Evolutionary conservation across 441 rosid species (phyloP).

Genomic region (Jatropha podagrica): DNA sequence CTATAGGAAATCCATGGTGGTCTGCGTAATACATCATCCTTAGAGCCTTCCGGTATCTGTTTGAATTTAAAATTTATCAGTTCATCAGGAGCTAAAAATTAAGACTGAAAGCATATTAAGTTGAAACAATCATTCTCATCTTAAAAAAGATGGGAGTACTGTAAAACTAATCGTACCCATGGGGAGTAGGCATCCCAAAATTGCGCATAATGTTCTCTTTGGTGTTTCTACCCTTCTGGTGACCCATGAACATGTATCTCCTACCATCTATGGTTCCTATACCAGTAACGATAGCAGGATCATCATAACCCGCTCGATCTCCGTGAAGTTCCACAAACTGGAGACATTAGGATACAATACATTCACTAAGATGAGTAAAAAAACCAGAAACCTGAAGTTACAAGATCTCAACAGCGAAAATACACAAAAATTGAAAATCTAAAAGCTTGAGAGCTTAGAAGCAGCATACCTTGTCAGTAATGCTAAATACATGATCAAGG

Average conservation of each 20-base stretch:
- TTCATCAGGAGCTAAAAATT: neutral
- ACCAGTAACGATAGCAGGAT: constrained; percentile 96
- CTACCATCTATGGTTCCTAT: constrained; percentile 83
- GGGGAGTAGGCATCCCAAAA: constrained; percentile 99
- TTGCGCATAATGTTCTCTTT: constrained; percentile 90
- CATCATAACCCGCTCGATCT: constrained; percentile 95
- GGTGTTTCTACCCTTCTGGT: constrained; percentile 96
- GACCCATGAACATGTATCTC: constrained; percentile 94
- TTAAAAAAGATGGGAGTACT: constrained; percentile 10
- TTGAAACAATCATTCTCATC: constrained; percentile 2
- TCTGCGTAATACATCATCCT: constrained; percentile 95
- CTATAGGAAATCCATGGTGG: constrained; percentile 89
- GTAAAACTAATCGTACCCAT: constrained; percentile 55
- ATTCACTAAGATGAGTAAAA: constrained; percentile 15
- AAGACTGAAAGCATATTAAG: neutral
- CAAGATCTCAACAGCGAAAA: constrained; percentile 13
- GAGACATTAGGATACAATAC: constrained; percentile 21
- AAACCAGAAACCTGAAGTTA: constrained; percentile 7
- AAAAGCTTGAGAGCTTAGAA: constrained; percentile 18
- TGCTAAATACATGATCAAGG: constrained; percentile 88
- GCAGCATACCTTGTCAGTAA: constrained; percentile 82
- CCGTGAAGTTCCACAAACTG: constrained; percentile 99
- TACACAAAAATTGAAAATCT: neutral
- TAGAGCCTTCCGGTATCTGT: constrained; percentile 90
- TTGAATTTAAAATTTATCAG: constrained; percentile 19